Conservation (phyloP, 2,329 filamentous ascomycete species). For the Delphinella strobiligena region DNA sequence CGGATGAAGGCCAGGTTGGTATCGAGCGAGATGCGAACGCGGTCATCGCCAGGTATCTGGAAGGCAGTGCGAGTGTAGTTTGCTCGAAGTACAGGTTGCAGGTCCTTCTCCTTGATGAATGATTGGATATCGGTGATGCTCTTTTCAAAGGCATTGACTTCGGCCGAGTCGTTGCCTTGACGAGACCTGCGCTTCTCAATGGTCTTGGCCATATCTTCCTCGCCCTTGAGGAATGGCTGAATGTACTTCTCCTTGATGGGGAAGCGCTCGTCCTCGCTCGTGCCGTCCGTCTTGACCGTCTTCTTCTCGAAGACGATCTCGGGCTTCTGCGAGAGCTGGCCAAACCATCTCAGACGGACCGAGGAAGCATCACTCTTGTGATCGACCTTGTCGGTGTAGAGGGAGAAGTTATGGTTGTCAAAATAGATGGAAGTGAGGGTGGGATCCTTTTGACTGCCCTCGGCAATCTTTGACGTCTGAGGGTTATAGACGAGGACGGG, state of each 20-base stretch:
- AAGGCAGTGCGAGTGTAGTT: constrained; percentile 93
- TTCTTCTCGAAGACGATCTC: constrained; percentile 87
- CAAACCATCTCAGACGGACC: constrained; percentile 82
- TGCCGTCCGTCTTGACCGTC: constrained; percentile 62
- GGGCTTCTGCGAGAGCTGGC: constrained; percentile 64
- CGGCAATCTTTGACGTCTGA: constrained; percentile 68
- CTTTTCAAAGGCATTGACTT: constrained; percentile 56
- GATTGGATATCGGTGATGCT: constrained; percentile 66
- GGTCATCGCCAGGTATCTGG: constrained; percentile 86
- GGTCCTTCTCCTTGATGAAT: constrained; percentile 63
- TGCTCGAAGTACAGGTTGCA: constrained; percentile 77
- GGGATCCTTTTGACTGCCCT: constrained; percentile 66
- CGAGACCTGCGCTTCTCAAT: constrained; percentile 73
- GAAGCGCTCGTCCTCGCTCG: constrained; percentile 68
- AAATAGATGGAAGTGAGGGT: constrained; percentile 94
- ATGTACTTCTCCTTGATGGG: constrained; percentile 91
- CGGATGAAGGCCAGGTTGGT: constrained; percentile 81
- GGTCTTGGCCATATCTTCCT: constrained; percentile 87
- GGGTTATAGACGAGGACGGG: constrained; percentile 91
- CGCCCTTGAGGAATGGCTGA: constrained; percentile 69
- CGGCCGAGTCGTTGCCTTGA: constrained; percentile 52
- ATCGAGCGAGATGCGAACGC: constrained; percentile 84
- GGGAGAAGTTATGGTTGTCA: constrained; percentile 71
- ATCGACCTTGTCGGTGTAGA: constrained; percentile 79
- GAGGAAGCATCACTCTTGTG: constrained; percentile 66